Base-by-base conservation (phyloP, 495 filamentous ascomycete species). In the Xylaria venustula region DNA sequence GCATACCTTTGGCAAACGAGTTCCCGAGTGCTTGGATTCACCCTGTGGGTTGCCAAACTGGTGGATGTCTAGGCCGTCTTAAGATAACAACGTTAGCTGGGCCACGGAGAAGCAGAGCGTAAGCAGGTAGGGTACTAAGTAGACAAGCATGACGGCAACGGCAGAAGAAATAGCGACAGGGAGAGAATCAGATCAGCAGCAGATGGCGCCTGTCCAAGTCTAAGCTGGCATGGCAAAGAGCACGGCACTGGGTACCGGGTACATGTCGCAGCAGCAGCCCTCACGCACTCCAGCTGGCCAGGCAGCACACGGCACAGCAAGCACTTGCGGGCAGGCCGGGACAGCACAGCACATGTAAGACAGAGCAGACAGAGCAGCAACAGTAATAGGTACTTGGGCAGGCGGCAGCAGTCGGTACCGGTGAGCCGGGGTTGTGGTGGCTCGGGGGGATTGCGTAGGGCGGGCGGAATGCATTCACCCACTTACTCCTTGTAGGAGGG, bases 21-120 rank as follows among this genome's bases (percentile, higher is more conserved):
- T 62, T 71, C 62, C 69, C 68, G 63, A 71, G 62, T 69, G 66
- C 64, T 67, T 70, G 68, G 65, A 61, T 70, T 68, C 62, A 51
- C 61, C 51, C 54, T 68, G 58, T 60, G 58, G 65, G 64, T 64
- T 69, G 59, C 66, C 68, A 64, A 54, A 60, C 60, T 61, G 66
- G 64, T 64, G 66, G 70, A 64, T 64, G 63, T 61, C 53, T 58
- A 60, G 62, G 55, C 54, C 53, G 67, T 63, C 64, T 55, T 60
- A 62, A 42, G 46, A 65, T 42, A 54, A 55, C 36, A 45, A 54
- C 58, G 58, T 70, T 49, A 68, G 65, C 61, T 52, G 23, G 62
- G 47, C 30, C 32, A 48, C 44, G 14, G 30, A 40, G 30, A 48
- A 62, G 53, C 40, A 61, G 47, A 34, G 52, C n/a, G 63, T 41